phyloP scores from a whole-genome alignment of 2,329 filamentous ascomycete genomes.

The Thelonectria discophora region DNA sequence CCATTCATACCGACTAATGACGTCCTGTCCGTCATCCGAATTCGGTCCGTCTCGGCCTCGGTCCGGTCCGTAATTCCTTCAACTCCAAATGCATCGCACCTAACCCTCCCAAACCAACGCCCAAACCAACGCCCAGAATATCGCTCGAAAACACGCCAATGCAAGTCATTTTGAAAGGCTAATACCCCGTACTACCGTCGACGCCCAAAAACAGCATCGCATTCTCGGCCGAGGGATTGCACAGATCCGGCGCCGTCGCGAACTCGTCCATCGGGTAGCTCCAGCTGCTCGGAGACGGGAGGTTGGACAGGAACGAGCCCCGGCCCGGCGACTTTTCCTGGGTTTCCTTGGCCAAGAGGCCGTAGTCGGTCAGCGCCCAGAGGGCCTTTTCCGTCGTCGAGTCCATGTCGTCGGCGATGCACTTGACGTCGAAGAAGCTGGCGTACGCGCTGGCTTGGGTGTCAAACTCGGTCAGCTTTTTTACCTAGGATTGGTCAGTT shows the following conservation, averaged over 20 bases:
- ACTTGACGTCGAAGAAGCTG: slow-evolving; percentile 16
- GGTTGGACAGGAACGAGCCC: slow-evolving; percentile 14
- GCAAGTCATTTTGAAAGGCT: neutral
- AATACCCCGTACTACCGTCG: neutral
- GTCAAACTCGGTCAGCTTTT: slow-evolving; percentile 14
- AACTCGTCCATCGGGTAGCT: slow-evolving; percentile 10
- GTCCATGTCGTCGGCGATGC: slow-evolving; percentile 19
- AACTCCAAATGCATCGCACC: neutral
- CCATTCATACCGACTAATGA: neutral
- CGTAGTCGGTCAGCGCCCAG: slow-evolving; percentile 28
- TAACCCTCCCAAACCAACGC: neutral
- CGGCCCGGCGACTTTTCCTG: slow-evolving; percentile 8
- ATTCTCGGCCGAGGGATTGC: neutral
- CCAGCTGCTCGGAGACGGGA: slow-evolving; percentile 21
- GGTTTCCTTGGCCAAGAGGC: slow-evolving; percentile 15
- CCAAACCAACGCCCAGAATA: neutral
- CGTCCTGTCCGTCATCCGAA: neutral
- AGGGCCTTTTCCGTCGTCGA: slow-evolving; percentile 14
- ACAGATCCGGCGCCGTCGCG: neutral
- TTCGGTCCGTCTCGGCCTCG: neutral
- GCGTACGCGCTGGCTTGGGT: neutral
- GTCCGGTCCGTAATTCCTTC: neutral
- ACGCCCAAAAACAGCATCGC: slow-evolving; percentile 2
- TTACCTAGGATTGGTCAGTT: slow-evolving; percentile 3
- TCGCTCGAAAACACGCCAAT: neutral